A percentile compares a stretch with the other conserved stretches of the same genome.
These are phyloP conservation scores for Botrytis cinerea DNA, from an alignment of 2,329 filamentous ascomycete genomes.

Conservation along the genomic window DNA sequence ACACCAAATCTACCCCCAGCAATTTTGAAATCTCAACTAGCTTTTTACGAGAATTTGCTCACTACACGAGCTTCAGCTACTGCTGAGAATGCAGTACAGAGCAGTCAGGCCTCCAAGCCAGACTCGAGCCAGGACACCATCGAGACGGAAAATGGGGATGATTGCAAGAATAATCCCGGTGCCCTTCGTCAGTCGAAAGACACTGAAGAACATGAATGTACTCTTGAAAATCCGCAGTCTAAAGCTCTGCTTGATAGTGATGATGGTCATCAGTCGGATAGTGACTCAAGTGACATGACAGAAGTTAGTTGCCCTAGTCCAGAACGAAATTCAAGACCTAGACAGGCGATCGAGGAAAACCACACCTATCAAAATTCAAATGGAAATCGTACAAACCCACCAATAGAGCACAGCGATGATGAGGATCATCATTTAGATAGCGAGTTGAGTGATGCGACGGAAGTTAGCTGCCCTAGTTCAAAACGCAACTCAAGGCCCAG, in stretches of 20 bases:
- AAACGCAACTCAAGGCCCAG: neutral
- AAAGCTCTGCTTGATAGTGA: neutral
- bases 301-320: conserved; percentile 4
- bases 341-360: neutral
- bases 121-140: neutral
- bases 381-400: neutral
- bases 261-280: neutral
- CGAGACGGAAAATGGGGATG: neutral
- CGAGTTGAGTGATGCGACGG: neutral
- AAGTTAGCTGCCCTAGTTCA: neutral
- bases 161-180: neutral
- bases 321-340: neutral
- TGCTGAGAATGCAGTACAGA: neutral
- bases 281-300: neutral
- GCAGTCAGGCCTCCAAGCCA: neutral
- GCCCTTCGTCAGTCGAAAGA: neutral
- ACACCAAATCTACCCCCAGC: conserved; percentile 44
- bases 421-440: neutral
- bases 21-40: conserved; percentile 34
- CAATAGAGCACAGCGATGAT: neutral
- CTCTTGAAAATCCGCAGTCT: neutral
- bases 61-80: neutral
- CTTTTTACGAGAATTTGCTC: conserved; percentile 24
- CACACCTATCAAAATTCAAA: neutral
- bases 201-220: neutral